These are phyloP conservation scores for Lenwebbia sp. DNA, from an alignment of 345 rosid species.

Conservation along the genomic window DNA sequence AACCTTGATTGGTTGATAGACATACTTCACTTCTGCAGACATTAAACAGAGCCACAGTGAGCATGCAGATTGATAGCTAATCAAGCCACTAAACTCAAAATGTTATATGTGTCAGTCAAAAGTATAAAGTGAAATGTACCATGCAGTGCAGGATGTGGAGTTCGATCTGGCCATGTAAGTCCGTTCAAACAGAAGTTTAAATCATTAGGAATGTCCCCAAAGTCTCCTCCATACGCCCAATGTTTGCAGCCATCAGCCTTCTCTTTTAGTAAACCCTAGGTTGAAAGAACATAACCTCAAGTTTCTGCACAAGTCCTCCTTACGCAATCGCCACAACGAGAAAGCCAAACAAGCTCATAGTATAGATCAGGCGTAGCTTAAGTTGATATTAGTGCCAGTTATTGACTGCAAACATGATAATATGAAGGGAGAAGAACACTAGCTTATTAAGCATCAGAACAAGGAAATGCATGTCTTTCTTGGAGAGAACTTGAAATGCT, in stretches of 20 bases:
- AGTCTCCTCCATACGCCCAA: conserved; percentile 99
- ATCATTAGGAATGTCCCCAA: conserved; percentile 93
- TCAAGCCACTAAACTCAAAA: neutral
- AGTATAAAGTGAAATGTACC: conserved; percentile 26
- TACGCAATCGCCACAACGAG: neutral
- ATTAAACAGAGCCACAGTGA: conserved; percentile 4
- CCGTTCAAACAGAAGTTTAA: conserved; percentile 92
- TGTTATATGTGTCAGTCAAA: neutral
- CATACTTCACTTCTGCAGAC: conserved; percentile 80
- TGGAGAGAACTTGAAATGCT: neutral
- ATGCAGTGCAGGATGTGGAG: conserved; percentile 84
- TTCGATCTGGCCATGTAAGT: conserved; percentile 89
- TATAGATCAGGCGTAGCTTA: neutral
- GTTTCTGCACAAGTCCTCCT: neutral
- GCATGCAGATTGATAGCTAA: conserved; percentile 8
- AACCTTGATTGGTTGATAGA: conserved; percentile 82
- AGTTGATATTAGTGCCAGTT: neutral
- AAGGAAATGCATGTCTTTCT: neutral
- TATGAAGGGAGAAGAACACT: neutral
- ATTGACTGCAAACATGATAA: neutral
- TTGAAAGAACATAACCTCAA: conserved; percentile 3
- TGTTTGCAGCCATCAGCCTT: conserved; percentile 48
- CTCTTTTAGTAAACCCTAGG: conserved; percentile 69
- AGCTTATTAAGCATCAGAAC: neutral
- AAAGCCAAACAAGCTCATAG: neutral